Conservation (phyloP, 345 rosid species). For the Toxicodendron radicans region DNA sequence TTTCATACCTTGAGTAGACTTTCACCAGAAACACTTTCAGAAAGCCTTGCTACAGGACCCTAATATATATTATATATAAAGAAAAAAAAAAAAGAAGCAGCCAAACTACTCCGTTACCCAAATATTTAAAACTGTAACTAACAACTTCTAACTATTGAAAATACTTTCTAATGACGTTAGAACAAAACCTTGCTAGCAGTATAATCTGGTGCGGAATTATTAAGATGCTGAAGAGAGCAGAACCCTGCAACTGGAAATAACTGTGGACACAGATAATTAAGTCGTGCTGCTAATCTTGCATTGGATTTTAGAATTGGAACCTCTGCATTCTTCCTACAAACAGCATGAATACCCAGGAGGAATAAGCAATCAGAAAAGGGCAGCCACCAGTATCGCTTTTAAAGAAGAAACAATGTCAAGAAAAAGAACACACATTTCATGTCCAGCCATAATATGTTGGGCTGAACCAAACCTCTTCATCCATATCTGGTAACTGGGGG, state of each 20-base stretch:
- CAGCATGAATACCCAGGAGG: not conserved
- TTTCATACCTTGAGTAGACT: conserved; percentile 87
- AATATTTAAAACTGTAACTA: conserved; percentile 9
- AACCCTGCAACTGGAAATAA: conserved; percentile 92
- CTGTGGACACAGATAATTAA: conserved; percentile 90
- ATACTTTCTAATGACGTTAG: conserved; percentile 8
- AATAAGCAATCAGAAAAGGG: conserved; percentile 8
- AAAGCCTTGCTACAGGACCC: conserved; percentile 38
- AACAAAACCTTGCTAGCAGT: conserved; percentile 47
- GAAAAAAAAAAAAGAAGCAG: conserved; percentile 16
- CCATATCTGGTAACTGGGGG: conserved; percentile 68
- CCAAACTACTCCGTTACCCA: conserved; percentile 5
- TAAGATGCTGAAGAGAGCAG: conserved; percentile 51
- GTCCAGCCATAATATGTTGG: conserved; percentile 90
- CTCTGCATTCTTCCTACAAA: conserved; percentile 75
- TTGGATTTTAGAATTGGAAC: conserved; percentile 78
- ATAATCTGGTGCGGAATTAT: conserved; percentile 25
- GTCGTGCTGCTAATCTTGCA: conserved; percentile 75
- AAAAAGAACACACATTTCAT: conserved; percentile 54
- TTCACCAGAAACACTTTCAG: conserved; percentile 60
- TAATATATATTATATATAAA: conserved; percentile 11
- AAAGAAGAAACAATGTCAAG: conserved; percentile 14
- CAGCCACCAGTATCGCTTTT: not conserved
- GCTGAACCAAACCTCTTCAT: conserved; percentile 71
- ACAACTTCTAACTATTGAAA: conserved; percentile 1